These are phyloP conservation scores for Geotrichum bryndzae DNA, from an alignment of 1,139 yeast genomes.

Conservation along the genomic window DNA sequence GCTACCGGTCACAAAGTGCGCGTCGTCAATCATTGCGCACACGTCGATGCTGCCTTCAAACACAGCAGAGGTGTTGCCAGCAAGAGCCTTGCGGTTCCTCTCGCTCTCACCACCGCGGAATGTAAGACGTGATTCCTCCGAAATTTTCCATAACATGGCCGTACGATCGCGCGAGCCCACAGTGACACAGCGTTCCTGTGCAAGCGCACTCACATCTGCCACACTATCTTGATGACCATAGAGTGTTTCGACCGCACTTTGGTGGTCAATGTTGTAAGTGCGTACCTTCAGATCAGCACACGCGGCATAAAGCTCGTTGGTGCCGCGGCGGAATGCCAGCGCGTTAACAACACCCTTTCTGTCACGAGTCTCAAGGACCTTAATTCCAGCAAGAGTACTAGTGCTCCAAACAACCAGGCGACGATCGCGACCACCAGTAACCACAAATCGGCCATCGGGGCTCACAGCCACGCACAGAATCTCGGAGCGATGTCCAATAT, in stretches of 20 bases:
- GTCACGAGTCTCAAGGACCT: conserved; percentile 68
- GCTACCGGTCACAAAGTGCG: conserved; percentile 88
- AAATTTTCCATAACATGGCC: conserved; percentile 92
- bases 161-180: conserved; percentile 94
- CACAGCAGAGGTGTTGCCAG: conserved; percentile 32
- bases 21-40: conserved; percentile 85
- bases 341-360: conserved; percentile 67
- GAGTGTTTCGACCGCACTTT: conserved; percentile 80
- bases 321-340: conserved; percentile 66
- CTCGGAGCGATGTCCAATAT: conserved; percentile 65
- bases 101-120: conserved; percentile 78
- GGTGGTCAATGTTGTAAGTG: conserved; percentile 77
- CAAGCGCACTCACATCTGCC: conserved; percentile 69
- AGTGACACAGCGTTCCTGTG: conserved; percentile 86
- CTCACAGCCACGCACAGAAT: conserved; percentile 76
- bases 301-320: conserved; percentile 85
- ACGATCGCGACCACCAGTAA: conserved; percentile 84
- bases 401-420: conserved; percentile 80
- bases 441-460: conserved; percentile 81
- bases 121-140: conserved; percentile 89
- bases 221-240: conserved; percentile 95
- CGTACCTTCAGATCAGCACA: conserved; percentile 89
- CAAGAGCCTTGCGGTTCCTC: conserved; percentile 30
- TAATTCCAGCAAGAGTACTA: conserved; percentile 66
- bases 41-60: conserved; percentile 86